A percentile compares a stretch with the other conserved stretches of the same genome.
Conservation (phyloP, 331 rosid species). For the Acacia pycnantha region DNA sequence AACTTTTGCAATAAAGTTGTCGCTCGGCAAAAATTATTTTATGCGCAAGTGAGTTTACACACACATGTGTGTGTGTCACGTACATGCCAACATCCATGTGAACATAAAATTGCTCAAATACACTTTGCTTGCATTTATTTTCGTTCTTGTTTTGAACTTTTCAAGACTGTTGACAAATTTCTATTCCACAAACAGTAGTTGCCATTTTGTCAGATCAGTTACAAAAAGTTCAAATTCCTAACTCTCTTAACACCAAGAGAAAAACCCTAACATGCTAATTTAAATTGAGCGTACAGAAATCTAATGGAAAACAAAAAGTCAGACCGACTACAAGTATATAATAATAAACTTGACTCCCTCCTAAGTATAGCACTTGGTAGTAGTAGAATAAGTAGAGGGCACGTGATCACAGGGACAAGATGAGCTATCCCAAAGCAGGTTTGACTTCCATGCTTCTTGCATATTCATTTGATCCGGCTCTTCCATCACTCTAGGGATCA, state of each 20-base stretch:
- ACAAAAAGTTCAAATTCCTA: slow-evolving; percentile 24
- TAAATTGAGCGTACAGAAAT: slow-evolving; percentile 20
- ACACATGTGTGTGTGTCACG: too few relatives aligned
- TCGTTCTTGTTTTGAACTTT: slow-evolving; percentile 27
- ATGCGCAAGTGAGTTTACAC: background rate
- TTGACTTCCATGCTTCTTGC: slow-evolving; percentile 80
- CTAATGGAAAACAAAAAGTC: slow-evolving; percentile 23
- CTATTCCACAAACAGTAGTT: slow-evolving; percentile 36
- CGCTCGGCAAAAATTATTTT: too few relatives aligned
- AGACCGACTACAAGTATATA: slow-evolving; percentile 12
- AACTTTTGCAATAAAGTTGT: too few relatives aligned
- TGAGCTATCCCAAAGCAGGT: slow-evolving; percentile 77
- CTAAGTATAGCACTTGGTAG: slow-evolving; percentile 66
- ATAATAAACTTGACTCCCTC: background rate
- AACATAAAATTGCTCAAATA: background rate
- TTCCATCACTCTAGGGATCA: slow-evolving; percentile 33
- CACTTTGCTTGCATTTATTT: background rate
- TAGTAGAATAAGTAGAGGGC: slow-evolving; percentile 59
- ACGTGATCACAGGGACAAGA: slow-evolving; percentile 69
- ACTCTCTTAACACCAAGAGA: background rate
- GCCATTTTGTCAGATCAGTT: slow-evolving; percentile 21
- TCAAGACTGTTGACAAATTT: slow-evolving; percentile 25
- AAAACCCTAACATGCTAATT: slow-evolving; percentile 30
- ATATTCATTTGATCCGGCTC: slow-evolving; percentile 45
- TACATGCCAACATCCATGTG: background rate